Conservation (phyloP, 306 rosid genomes). For the Purshia tridentata region DNA sequence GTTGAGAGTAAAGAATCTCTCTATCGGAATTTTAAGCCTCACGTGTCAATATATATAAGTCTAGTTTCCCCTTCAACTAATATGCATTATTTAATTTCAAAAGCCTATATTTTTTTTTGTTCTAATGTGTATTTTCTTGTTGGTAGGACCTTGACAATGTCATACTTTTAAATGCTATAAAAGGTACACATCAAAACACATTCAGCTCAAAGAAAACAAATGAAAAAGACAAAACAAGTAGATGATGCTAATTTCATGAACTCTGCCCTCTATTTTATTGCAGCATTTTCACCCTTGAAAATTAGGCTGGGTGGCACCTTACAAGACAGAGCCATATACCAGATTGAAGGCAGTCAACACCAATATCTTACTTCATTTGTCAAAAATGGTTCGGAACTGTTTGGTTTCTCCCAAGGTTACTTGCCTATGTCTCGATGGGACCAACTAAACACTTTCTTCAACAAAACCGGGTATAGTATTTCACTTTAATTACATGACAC, state of each 20-base stretch:
- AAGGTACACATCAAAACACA: slow-evolving; percentile 35
- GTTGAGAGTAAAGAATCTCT: no score
- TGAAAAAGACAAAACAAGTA: no score
- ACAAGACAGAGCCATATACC: slow-evolving; percentile 63
- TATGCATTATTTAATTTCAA: not conserved
- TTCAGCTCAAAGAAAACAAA: no score
- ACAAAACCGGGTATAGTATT: slow-evolving; percentile 56
- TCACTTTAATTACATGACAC: not conserved
- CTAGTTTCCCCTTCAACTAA: not conserved
- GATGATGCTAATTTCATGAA: not conserved
- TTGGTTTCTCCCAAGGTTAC: slow-evolving; percentile 65
- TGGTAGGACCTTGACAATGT: slow-evolving; percentile 59
- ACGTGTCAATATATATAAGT: no score
- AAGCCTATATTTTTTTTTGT: not conserved
- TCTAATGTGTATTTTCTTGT: not conserved
- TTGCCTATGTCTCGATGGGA: slow-evolving; percentile 74
- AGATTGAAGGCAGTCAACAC: slow-evolving; percentile 26
- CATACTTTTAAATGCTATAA: slow-evolving; percentile 57
- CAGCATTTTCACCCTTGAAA: slow-evolving; percentile 79
- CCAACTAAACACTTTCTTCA: slow-evolving; percentile 62
- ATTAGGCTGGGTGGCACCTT: slow-evolving; percentile 71
- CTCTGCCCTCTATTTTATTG: slow-evolving; percentile 12
- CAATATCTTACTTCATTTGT: slow-evolving; percentile 49
- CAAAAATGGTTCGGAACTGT: slow-evolving; percentile 26
- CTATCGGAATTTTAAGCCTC: no score